Base-by-base conservation (phyloP, 805 yeast species). In the Ascoidea asiatica region DNA sequence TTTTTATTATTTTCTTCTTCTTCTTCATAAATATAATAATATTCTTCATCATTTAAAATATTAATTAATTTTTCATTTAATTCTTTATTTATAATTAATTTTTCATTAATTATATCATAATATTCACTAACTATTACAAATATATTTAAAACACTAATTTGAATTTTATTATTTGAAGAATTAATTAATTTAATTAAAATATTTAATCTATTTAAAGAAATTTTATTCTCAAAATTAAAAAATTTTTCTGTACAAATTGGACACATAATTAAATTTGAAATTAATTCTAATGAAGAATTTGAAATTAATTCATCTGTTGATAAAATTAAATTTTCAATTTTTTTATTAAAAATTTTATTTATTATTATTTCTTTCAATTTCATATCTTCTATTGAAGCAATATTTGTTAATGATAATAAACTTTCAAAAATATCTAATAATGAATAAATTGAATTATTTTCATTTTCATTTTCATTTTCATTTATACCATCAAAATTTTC, bases 401-500 rank as follows among this genome's bases (percentile, higher is more conserved):
- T 44, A 50, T 77, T 76, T 8, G 77, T 70, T 40, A 77, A 58
- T 0, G 79, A 73, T 19, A 72, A 53, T 33, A 76, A 56, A 0
- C 69, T 50, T 46, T 70, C 73, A 48, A 66, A 69, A 21, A 62
- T 61, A 46, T 74, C 80, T 13, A 69, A 50, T n/a, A n/a, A n/a
- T n/a, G n/a, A n/a, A n/a, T n/a, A n/a, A n/a, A n/a, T n/a, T 3
- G 50, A 49, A 1, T 67, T 58, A 18, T 64, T 48, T 5, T 57
- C 53, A 0, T 49, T 43, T 4, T 45, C 46, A 5, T 18, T 40
- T 5, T 35, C 33, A 15, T 3, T 35, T 4, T 20, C 15, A 5
- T 36, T 37, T 17, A 19, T 11, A 5, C 21, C 37, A 19, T 37
- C 19, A 20, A 33, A 18, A n/a, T 23, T 21, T 21, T 53, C 59